These are phyloP conservation scores for Solanum raphanifolium DNA, from an alignment of 257 asterid genomes.

Conservation along the genomic window DNA sequence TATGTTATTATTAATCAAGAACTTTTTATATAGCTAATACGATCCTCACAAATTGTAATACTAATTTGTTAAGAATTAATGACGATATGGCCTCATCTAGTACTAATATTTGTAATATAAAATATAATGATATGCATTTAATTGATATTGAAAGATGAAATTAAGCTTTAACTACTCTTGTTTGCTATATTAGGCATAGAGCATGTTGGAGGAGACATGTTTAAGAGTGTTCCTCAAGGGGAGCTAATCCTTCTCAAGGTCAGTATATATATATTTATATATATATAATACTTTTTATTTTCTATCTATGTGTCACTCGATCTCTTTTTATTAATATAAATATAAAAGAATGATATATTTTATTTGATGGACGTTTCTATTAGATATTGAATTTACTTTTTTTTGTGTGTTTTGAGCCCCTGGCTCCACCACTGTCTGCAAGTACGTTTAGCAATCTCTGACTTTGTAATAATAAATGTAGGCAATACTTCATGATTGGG, in stretches of 20 bases:
- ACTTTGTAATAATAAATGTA: not conserved
- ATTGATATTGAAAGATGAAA: not conserved
- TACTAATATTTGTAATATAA: not conserved
- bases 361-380: not conserved
- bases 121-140: not conserved
- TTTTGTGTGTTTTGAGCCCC: not conserved
- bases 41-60: not conserved
- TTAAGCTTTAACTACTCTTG: not conserved
- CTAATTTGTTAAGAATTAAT: not conserved
- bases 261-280: not conserved
- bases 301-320: not conserved
- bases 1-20: too few species aligned
- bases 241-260: conserved; percentile 10
- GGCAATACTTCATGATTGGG: conserved; percentile 23
- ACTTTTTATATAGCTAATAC: not conserved
- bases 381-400: not conserved
- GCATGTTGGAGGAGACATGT: conserved; percentile 17
- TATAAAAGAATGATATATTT: not conserved
- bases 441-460: not conserved
- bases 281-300: not conserved
- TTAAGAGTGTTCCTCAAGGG: conserved; percentile 6
- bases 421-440: not conserved
- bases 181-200: conserved; percentile 1
- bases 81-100: not conserved
- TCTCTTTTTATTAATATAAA: not conserved